phyloP scores from a whole-genome alignment of 116 monocot species.

The Papilionanthe hybrid region DNA sequence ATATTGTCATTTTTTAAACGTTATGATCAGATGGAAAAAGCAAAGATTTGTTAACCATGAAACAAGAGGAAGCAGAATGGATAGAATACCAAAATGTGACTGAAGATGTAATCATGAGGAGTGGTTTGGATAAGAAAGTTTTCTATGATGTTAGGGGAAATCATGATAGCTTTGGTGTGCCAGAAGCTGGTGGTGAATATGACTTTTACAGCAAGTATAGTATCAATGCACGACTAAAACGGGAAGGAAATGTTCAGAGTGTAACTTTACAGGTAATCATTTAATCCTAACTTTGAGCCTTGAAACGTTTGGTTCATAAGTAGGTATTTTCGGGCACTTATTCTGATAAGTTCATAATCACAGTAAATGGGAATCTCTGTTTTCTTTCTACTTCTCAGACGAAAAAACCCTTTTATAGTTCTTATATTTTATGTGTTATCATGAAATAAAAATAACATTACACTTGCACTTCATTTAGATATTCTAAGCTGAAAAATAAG shows the following conservation, averaged over 20 bases:
- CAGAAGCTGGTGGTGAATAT: conserved; percentile 45
- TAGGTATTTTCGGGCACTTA: background rate
- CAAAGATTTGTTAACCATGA: conserved; percentile 92
- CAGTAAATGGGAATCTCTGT: background rate
- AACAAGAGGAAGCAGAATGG: conserved; percentile 94
- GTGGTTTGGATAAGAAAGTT: conserved; percentile 61
- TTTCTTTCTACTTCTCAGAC: background rate
- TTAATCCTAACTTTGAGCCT: background rate
- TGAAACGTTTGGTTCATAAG: background rate
- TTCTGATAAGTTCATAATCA: background rate
- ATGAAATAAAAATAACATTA: background rate
- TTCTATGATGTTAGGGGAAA: conserved; percentile 98
- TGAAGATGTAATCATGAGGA: conserved; percentile 46
- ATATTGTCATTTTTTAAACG: background rate
- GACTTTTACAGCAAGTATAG: conserved; percentile 88
- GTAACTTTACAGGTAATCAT: conserved; percentile 66
- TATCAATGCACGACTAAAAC: conserved; percentile 49
- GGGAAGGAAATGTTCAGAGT: conserved; percentile 61
- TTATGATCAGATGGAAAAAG: conserved; percentile 86
- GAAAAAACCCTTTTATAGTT: background rate
- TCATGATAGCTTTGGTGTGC: conserved; percentile 94
- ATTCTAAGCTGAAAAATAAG: background rate
- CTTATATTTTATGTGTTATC: background rate
- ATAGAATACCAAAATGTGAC: conserved; percentile 65
- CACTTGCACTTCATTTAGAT: background rate